Percentiles rank a stretch among this genome's conserved stretches.
Evolutionary conservation across 495 filamentous ascomycete genomes (phyloP).

Genomic region (Penicillium canariense): DNA sequence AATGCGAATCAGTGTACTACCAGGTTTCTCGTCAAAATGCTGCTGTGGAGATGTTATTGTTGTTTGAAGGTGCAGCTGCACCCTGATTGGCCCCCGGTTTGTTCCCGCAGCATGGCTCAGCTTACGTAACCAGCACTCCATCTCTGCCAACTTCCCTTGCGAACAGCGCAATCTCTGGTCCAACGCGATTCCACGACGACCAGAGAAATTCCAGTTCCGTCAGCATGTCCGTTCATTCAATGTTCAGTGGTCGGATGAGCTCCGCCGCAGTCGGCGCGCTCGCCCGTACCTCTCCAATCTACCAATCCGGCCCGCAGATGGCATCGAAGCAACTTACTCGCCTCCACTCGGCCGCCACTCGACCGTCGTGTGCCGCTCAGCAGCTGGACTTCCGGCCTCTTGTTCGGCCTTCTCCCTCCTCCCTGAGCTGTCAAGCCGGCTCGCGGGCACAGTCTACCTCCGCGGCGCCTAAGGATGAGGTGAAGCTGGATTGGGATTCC

Average conservation of each 20-base stretch:
- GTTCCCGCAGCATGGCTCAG: too few species aligned
- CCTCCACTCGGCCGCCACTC: slow-evolving; percentile 18
- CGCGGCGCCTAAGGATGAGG: slow-evolving; percentile 24
- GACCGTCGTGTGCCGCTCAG: slow-evolving; percentile 11
- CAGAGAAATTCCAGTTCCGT: slow-evolving; percentile 26
- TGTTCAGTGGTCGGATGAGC: slow-evolving; percentile 27
- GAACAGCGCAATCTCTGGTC: slow-evolving; percentile 13
- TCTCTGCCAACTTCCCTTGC: slow-evolving; percentile 1
- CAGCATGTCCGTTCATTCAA: slow-evolving; percentile 32
- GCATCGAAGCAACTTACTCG: slow-evolving; percentile 20
- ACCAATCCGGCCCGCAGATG: slow-evolving; percentile 11
- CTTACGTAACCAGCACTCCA: slow-evolving; percentile 24
- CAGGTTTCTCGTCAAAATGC: too few species aligned
- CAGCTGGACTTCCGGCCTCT: slow-evolving; percentile 22
- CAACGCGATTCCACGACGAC: neutral
- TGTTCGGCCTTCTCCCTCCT: slow-evolving; percentile 18
- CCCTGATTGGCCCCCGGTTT: too few species aligned
- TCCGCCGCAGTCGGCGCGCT: slow-evolving; percentile 22
- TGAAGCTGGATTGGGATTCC: slow-evolving; percentile 79
- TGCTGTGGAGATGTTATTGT: too few species aligned
- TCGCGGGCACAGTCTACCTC: slow-evolving; percentile 39
- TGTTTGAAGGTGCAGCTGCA: too few species aligned
- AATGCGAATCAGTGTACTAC: too few species aligned
- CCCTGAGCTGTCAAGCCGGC: slow-evolving; percentile 33
- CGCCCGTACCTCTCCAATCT: slow-evolving; percentile 14